Conservation (phyloP, 805 yeast species). For the Kodamaea kakaduensis region DNA sequence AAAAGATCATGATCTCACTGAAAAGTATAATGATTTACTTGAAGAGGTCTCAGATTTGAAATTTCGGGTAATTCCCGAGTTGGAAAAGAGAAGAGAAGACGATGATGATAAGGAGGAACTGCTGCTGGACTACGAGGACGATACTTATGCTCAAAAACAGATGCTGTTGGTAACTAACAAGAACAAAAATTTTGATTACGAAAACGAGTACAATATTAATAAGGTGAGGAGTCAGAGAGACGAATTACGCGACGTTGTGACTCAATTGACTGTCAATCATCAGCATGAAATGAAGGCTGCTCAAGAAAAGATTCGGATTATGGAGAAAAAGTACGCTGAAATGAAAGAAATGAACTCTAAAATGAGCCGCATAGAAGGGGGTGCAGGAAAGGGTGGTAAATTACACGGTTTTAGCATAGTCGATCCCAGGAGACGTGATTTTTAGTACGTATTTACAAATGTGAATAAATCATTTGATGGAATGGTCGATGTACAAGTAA, state of each 20-base stretch:
- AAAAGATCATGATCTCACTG: slow-evolving; percentile 26
- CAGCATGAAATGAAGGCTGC: slow-evolving; percentile 33
- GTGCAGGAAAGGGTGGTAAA: slow-evolving; percentile 24
- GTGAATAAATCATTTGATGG: too few species aligned
- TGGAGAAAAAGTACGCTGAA: slow-evolving; percentile 30
- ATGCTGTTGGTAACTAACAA: slow-evolving; percentile 3
- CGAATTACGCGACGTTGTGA: slow-evolving; percentile 38
- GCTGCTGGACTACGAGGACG: slow-evolving; percentile 5
- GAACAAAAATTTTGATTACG: not conserved
- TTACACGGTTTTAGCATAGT: slow-evolving; percentile 39
- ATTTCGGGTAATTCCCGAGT: slow-evolving; percentile 41
- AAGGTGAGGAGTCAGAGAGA: slow-evolving; percentile 31
- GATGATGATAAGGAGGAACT: not conserved
- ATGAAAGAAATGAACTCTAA: slow-evolving; percentile 31
- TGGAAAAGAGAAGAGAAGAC: slow-evolving; percentile 23
- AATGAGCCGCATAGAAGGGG: slow-evolving; percentile 18
- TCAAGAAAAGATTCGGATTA: slow-evolving; percentile 30
- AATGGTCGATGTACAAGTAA: too few species aligned
- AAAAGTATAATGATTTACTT: slow-evolving; percentile 37
- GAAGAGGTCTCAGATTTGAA: slow-evolving; percentile 41
- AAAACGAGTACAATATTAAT: slow-evolving; percentile 5
- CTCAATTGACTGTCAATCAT: slow-evolving; percentile 34
- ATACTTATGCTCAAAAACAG: slow-evolving; percentile 4
- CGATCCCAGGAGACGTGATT: slow-evolving; percentile 24
- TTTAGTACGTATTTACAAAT: too few species aligned